Evolutionary conservation across 805 yeast species (phyloP).

Genomic region (Hemisphaericaspora nanyangensis): DNA sequence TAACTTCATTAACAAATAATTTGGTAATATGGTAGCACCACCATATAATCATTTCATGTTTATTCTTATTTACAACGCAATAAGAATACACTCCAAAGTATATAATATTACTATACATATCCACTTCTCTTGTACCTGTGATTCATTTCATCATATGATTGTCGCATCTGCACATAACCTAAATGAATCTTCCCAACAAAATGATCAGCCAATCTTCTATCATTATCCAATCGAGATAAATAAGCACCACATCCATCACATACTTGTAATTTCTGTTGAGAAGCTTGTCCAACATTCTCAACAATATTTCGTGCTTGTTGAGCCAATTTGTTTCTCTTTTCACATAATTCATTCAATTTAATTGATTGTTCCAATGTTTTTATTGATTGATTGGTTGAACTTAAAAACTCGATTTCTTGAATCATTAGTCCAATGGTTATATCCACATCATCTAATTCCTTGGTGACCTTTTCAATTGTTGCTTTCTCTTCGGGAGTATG

Average conservation of each 20-base stretch:
- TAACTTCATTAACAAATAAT: no score
- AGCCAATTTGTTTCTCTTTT: conserved; percentile 49
- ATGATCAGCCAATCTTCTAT: conserved; percentile 84
- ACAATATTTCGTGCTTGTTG: conserved; percentile 55
- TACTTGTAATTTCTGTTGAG: conserved; percentile 87
- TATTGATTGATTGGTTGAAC: conserved; percentile 45
- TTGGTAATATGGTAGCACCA: no score
- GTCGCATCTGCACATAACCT: conserved; percentile 75
- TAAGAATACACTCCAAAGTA: no score
- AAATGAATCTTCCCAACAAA: conserved; percentile 83
- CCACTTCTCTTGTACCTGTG: conserved; percentile 11
- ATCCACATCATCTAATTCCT: conserved; percentile 59
- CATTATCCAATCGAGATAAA: conserved; percentile 79
- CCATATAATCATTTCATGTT: no score
- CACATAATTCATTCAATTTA: conserved; percentile 41
- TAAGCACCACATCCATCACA: conserved; percentile 90
- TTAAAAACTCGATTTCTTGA: conserved; percentile 58
- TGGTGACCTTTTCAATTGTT: conserved; percentile 50
- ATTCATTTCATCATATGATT: conserved; percentile 40
- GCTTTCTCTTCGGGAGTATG: conserved; percentile 72
- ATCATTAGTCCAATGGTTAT: conserved; percentile 60
- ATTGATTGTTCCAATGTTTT: conserved; percentile 50
- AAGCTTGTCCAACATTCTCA: conserved; percentile 76
- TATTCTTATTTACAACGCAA: no score
- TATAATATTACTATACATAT: neutral